Conservation (phyloP, 345 rosid species). For the Lepidium aucheri region DNA sequence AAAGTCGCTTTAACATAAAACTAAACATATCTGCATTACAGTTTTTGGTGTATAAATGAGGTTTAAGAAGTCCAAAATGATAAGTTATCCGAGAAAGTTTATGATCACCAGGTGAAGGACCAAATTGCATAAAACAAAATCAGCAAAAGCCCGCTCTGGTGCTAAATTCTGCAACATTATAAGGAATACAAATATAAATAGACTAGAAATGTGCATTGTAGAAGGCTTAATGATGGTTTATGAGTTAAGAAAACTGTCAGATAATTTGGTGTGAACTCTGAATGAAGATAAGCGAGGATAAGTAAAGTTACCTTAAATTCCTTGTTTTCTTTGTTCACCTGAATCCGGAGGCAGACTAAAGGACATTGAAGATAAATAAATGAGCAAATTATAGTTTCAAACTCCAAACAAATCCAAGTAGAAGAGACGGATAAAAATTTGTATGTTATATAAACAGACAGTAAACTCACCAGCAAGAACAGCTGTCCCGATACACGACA, state of each 20-base stretch:
- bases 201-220: background rate
- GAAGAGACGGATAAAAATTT: background rate
- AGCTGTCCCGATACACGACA: constrained; percentile 82
- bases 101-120: constrained; percentile 74
- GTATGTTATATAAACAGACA: background rate
- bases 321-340: constrained; percentile 95
- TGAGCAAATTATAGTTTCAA: background rate
- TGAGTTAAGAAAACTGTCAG: background rate
- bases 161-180: constrained; percentile 41
- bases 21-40: background rate
- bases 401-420: background rate
- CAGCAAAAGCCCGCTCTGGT: constrained; percentile 72
- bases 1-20: background rate
- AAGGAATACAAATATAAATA: background rate
- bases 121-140: constrained; percentile 71
- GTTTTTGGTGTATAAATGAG: background rate
- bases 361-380: background rate
- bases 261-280: background rate
- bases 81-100: constrained; percentile 46
- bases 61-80: background rate
- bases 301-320: constrained; percentile 54
- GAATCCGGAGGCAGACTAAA: constrained; percentile 91
- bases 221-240: background rate
- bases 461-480: constrained; percentile 74
- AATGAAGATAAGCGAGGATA: background rate